Evolutionary conservation across 2,329 filamentous ascomycete genomes (phyloP).

Genomic region (Pseudogymnoascus sp.): DNA sequence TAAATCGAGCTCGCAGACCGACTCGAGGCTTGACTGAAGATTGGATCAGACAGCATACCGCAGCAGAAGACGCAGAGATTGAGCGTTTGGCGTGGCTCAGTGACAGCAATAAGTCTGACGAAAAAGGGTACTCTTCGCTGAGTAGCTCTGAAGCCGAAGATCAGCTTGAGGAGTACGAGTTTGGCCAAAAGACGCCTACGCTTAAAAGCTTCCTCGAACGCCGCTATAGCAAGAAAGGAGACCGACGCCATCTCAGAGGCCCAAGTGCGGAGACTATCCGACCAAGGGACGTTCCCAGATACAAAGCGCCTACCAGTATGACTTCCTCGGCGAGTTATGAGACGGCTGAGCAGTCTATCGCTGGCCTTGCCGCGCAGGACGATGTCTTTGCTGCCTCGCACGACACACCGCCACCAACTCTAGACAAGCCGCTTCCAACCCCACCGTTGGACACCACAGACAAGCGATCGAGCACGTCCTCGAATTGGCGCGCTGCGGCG

Average conservation of each 20-base stretch:
- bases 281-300: constrained; percentile 19
- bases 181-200: constrained; percentile 28
- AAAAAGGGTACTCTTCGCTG: constrained; percentile 67
- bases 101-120: constrained; percentile 47
- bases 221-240: constrained; percentile 17
- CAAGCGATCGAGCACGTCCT: not conserved
- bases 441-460: not conserved
- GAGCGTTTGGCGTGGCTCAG: constrained; percentile 78
- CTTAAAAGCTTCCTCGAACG: constrained; percentile 23
- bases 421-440: constrained; percentile 10
- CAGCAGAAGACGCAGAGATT: constrained; percentile 54
- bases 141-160: constrained; percentile 53
- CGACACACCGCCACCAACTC: not conserved
- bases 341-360: constrained; percentile 1
- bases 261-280: constrained; percentile 26
- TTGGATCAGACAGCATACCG: constrained; percentile 78
- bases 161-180: constrained; percentile 39
- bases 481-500: constrained; percentile 19
- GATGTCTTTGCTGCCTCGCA: constrained; percentile 7
- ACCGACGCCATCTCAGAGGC: constrained; percentile 25
- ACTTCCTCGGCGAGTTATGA: constrained; percentile 8
- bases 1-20: constrained; percentile 52
- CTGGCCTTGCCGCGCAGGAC: not conserved
- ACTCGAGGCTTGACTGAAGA: constrained; percentile 64
- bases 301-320: constrained; percentile 6